Evolutionary conservation across 306 rosid genomes (phyloP), one percentile per base, ranked within the genome.

Genomic region (Cicer bijugum): DNA sequence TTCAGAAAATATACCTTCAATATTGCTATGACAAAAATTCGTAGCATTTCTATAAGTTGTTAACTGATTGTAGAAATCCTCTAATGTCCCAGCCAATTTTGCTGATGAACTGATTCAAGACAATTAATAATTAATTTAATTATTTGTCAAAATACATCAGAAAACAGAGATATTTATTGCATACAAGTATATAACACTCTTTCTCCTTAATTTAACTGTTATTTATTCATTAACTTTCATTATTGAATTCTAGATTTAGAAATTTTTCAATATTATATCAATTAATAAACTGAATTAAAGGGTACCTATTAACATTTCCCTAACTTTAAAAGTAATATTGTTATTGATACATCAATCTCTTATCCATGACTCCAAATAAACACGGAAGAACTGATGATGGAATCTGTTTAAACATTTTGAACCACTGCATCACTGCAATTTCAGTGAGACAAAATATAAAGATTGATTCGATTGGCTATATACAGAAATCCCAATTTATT

Each of bases 41-140:
- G 40, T 64, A 50, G 47, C 28, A 48, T 64, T 52, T 12, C 75
- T 53, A 17, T 69, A 61, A 23, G 17, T 68, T 19, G 60, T 58
- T 33, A 39, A 73, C 62, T 80, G 76, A 52, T 37, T 67, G 69
- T 50, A 52, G 51, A 47, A 66, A 75, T 68, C 17, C 70, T 68
- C 42, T 42, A 76, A 72, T 40, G 42, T 79, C 44, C 40, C 40
- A 12, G 57, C 40, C 72, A 23, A 55, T 58, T 79, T 62, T 71
- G 66, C 19, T 57, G n/a, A 43, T 33, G 58, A 37, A n/a, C 6
- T 61, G 76, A 50, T 48, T 71, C 14, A 10, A 9, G 63, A 15
- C 45, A 74, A 12, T 12, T 23, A 39, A 12, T 60, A 51, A 58
- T 63, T 46, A 73, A 57, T 64, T 78, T 47, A 40, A 57, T 62